Base-by-base conservation (phyloP, 2,329 filamentous ascomycete genomes). In the Fusarium clavum region DNA sequence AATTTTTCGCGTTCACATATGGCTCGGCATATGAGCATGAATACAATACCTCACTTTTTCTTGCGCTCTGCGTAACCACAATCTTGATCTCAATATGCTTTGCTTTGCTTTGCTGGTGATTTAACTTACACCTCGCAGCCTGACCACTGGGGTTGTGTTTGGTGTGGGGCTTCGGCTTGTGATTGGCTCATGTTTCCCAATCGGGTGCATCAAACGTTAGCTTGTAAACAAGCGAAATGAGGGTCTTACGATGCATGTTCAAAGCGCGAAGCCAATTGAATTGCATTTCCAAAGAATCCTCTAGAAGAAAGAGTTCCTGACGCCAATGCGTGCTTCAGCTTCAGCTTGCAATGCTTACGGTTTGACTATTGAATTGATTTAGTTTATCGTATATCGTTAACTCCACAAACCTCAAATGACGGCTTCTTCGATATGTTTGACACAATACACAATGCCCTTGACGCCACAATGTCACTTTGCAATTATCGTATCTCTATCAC, bases 11-110 rank as follows among this genome's bases (percentile, higher is more conserved):
- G 72, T 74, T 74, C 72, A 73, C 66, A 75, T 71, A 73, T 49
- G 58, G 65, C 70, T 74, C 68, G 20, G 22, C 49, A 64, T 55
- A 52, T 59, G 71, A 55, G 72, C 72, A 72, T 63, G 61, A 75
- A 75, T 75, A 75, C 67, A 74, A 72, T 67, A 73, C 68, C 69
- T 64, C 34, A 38, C 67, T 68, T 70, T 69, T 72, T 66, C 44
- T 55, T 56, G 63, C 71, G 51, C 61, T 61, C 47, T 57, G 65
- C 51, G 44, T 69, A 55, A 54, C 51, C 67, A 68, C 11, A 27
- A 52, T 27, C 27, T n/a, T 34, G 38, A 14, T 40, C 27, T 29
- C 27, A 14, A 45, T 25, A n/a, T 54, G 41, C 29, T 25, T 40
- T 43, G 10, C 32, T 29, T 40, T 38, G 16, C 34, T 38, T n/a